phyloP scores from a whole-genome alignment of 2,329 filamentous ascomycete genomes.

The Fusarium haematococcum region DNA sequence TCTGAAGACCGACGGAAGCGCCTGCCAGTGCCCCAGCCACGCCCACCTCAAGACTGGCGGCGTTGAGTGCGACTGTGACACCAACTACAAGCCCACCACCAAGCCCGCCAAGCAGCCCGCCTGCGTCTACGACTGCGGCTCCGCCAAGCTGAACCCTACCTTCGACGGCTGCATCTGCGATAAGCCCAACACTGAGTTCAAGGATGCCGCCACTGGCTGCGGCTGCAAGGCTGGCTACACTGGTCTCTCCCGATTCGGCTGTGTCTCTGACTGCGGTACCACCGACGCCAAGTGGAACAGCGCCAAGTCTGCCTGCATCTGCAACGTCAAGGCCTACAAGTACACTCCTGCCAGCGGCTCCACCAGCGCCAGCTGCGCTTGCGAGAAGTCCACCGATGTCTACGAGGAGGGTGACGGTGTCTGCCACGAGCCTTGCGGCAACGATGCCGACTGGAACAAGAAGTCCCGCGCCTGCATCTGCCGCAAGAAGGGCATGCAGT shows the following conservation, averaged over 20 bases:
- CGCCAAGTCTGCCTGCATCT: neutral
- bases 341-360: neutral
- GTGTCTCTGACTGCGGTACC: constrained; percentile 2
- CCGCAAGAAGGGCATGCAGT: constrained; percentile 5
- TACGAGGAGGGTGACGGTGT: constrained; percentile 2
- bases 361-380: neutral
- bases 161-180: neutral
- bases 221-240: neutral
- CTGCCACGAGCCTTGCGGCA: constrained; percentile 5
- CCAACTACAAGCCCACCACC: neutral
- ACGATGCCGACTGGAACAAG: constrained; percentile 5
- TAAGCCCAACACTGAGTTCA: neutral
- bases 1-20: neutral
- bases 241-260: neutral
- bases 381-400: neutral
- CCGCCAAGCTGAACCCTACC: neutral
- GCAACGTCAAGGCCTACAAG: neutral
- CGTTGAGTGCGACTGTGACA: neutral
- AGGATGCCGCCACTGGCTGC: neutral
- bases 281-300: neutral
- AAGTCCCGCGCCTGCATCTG: constrained; percentile 2
- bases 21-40: neutral
- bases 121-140: neutral
- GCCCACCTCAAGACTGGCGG: neutral
- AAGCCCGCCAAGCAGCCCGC: neutral